These are phyloP conservation scores for Lotus japonicus DNA, from an alignment of 306 rosid genomes.

Conservation along the genomic window DNA sequence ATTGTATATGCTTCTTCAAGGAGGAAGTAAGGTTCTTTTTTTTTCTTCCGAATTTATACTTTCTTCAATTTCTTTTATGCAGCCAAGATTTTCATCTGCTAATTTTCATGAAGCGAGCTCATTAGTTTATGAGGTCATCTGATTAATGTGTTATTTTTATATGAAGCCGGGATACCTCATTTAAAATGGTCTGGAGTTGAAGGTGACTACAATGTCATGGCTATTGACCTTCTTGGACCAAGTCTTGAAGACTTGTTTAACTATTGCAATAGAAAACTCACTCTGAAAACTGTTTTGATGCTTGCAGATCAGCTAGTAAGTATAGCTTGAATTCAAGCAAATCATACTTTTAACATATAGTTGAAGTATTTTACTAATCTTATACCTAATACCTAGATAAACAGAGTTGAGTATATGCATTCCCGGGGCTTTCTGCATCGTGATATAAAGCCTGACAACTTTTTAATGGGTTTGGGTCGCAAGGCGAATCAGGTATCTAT, in stretches of 20 bases:
- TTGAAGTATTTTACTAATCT: not conserved
- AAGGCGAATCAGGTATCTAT: conserved; percentile 80
- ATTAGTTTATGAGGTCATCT: not conserved
- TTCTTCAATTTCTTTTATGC: not conserved
- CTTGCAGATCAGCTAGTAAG: conserved; percentile 93
- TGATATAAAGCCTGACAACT: conserved; percentile 92
- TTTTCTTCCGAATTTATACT: conserved; percentile 7
- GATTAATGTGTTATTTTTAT: conserved; percentile 7
- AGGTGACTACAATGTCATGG: conserved; percentile 89
- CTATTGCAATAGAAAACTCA: conserved; percentile 68
- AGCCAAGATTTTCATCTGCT: not conserved
- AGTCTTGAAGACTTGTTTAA: conserved; percentile 86
- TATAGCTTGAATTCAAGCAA: conserved; percentile 14
- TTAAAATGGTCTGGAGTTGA: conserved; percentile 90
- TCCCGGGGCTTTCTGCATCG: conserved; percentile 90
- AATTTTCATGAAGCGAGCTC: not conserved
- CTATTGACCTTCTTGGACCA: conserved; percentile 87
- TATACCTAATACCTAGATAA: conserved; percentile 40
- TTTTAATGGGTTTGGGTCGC: conserved; percentile 90
- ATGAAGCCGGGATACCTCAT: conserved; percentile 82
- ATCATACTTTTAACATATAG: not conserved
- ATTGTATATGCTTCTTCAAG: conserved; percentile 86
- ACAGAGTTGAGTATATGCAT: conserved; percentile 89
- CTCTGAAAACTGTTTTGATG: conserved; percentile 88
- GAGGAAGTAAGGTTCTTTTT: conserved; percentile 66